Conservation (phyloP, 129 eudicot species). For the Rutidosis leptorrhynchoides region DNA sequence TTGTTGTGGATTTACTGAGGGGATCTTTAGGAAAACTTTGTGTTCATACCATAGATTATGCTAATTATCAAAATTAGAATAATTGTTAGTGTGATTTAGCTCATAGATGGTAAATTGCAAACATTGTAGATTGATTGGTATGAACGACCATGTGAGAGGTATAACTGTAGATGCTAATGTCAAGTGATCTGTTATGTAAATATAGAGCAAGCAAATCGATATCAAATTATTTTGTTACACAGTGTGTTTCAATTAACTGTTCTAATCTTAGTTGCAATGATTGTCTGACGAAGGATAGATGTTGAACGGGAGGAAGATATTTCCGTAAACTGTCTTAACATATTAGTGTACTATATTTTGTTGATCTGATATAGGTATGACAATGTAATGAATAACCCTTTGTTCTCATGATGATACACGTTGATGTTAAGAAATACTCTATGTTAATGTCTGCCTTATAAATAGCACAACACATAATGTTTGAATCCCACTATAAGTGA, state of each 20-base stretch:
- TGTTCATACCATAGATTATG: neutral
- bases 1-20: neutral
- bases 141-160: conserved; percentile 2
- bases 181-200: neutral
- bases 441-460: neutral
- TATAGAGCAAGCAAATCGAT: neutral
- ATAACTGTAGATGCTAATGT: neutral
- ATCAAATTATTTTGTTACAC: too few species aligned
- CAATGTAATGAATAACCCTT: neutral
- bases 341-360: neutral
- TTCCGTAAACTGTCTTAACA: neutral
- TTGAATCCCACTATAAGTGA: neutral
- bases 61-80: neutral
- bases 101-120: conserved; percentile 10
- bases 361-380: neutral
- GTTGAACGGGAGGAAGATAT: neutral
- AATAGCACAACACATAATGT: neutral
- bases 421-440: neutral
- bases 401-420: neutral
- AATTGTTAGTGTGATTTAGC: neutral
- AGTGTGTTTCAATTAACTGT: too few species aligned
- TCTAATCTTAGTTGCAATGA: neutral
- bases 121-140: neutral
- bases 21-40: conserved; percentile 7
- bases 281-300: neutral